Evolutionary conservation across 2,329 filamentous ascomycete species (phyloP).

Genomic region (Biscogniauxia mediterranea): DNA sequence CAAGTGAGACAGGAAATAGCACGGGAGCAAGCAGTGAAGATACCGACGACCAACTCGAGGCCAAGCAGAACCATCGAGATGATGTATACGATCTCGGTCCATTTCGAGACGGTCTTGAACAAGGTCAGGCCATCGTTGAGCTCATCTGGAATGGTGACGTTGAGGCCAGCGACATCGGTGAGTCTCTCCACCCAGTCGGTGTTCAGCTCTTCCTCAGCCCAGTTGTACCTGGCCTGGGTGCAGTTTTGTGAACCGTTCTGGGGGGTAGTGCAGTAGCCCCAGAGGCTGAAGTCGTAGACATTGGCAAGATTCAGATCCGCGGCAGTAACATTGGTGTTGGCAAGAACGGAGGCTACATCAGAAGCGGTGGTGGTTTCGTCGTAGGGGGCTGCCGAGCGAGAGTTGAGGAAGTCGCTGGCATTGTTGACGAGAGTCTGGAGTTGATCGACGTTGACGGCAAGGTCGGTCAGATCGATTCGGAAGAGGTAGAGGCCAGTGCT

Average conservation of each 20-base stretch:
- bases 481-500: slow-evolving; percentile 59
- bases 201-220: slow-evolving; percentile 71
- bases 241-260: slow-evolving; percentile 61
- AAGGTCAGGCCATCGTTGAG: slow-evolving; percentile 66
- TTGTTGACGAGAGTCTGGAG: slow-evolving; percentile 25
- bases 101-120: slow-evolving; percentile 73
- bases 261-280: slow-evolving; percentile 77
- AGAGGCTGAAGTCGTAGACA: slow-evolving; percentile 78
- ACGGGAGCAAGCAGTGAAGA: slow-evolving; percentile 81
- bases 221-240: slow-evolving; percentile 69
- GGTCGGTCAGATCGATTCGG: slow-evolving; percentile 59
- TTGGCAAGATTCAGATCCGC: slow-evolving; percentile 63
- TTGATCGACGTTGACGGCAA: slow-evolving; percentile 49
- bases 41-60: slow-evolving; percentile 71
- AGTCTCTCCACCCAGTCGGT: slow-evolving; percentile 40
- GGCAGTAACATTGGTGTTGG: slow-evolving; percentile 52
- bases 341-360: slow-evolving; percentile 31
- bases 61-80: slow-evolving; percentile 68
- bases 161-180: slow-evolving; percentile 45
- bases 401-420: slow-evolving; percentile 10
- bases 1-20: slow-evolving; percentile 80
- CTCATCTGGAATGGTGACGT: slow-evolving; percentile 65
- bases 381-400: slow-evolving; percentile 14
- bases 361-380: slow-evolving; percentile 5
- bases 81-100: slow-evolving; percentile 81